Base-by-base conservation (phyloP, 192 early-diverging fungal genomes). In the Coemansia sp. region DNA sequence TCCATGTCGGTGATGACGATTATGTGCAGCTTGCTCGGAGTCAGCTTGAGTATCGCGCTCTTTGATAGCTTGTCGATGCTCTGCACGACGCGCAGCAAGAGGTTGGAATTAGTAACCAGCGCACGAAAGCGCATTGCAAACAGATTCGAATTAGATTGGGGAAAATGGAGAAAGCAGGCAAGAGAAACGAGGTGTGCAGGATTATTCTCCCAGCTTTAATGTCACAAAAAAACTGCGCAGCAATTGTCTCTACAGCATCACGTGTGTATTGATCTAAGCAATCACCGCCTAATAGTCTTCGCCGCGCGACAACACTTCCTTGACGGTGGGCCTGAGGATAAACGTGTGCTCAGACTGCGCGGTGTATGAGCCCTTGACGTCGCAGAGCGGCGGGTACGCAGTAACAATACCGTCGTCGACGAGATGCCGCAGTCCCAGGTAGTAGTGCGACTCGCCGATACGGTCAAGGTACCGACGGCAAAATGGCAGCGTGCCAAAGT, bases 261-360 rank as follows among this genome's bases (percentile, higher is more conserved):
- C 21, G 32, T 22, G 43, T 41, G 33, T 15, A 34, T 19, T 15
- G 33, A 11, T 33, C 4, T 22, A 15, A 37, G 19, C 17, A 34
- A 40, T 32, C 3, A 24, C 33, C 35, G 3, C 22, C 27, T 61
- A 90, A 60, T 88, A 90, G 67, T 90, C 89, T 52, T 90, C 87
- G 15, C 89, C 89, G 3, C 89, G 83, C 44, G 75, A 81, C 38
- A 90, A 60, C 8, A 95, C 88, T 69, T 96, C 94, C 73, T 97
- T 97, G 55, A 84, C 80, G 8, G 88, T 95, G 1, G 95, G 95
- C 48, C 90, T 83, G 53, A 99, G 74, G 18, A 99, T 69, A 40
- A 99, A 70, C 6, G 97, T 96, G 70, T 99, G 97, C 70, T 99
- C 97, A 66, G 85, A 95, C 81, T 99, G 97, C 3, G 97, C 97